Conservation (phyloP, 2,329 filamentous ascomycete species). For the Aspergillus eucalypticola region DNA sequence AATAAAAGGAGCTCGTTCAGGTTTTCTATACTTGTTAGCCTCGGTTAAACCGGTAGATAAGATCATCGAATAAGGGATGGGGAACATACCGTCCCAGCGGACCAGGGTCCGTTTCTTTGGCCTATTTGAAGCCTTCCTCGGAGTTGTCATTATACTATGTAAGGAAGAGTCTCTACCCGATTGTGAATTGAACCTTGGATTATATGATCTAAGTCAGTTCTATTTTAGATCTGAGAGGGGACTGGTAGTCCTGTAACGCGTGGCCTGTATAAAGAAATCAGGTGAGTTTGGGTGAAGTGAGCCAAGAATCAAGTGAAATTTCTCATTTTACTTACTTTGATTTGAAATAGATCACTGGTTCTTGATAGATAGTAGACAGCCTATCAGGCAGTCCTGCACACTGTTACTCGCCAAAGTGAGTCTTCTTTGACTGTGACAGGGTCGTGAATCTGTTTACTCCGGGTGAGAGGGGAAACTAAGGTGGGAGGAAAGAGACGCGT, state of each 20-base stretch:
- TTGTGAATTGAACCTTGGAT: background rate
- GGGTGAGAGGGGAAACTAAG: too few species aligned
- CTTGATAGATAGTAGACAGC: background rate
- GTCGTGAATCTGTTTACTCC: too few species aligned
- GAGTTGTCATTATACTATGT: background rate
- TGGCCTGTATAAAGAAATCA: background rate
- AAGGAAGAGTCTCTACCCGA: background rate
- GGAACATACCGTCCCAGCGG: conserved; percentile 45
- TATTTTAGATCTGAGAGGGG: background rate
- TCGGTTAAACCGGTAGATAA: background rate
- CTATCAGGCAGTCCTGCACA: background rate
- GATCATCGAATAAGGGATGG: background rate
- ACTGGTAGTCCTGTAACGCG: background rate
- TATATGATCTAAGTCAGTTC: background rate
- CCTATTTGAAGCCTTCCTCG: conserved; percentile 23
- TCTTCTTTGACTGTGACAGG: background rate
- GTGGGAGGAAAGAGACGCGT: too few species aligned
- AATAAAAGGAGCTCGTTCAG: conserved; percentile 47
- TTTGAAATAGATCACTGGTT: background rate
- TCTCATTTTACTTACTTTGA: background rate
- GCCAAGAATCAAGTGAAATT: background rate
- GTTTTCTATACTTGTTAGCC: conserved; percentile 37
- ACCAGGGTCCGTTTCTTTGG: conserved; percentile 40
- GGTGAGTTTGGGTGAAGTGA: background rate
- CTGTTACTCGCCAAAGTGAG: background rate